Conservation (phyloP, 2,329 filamentous ascomycete genomes). For the Fusarium torreyae region DNA sequence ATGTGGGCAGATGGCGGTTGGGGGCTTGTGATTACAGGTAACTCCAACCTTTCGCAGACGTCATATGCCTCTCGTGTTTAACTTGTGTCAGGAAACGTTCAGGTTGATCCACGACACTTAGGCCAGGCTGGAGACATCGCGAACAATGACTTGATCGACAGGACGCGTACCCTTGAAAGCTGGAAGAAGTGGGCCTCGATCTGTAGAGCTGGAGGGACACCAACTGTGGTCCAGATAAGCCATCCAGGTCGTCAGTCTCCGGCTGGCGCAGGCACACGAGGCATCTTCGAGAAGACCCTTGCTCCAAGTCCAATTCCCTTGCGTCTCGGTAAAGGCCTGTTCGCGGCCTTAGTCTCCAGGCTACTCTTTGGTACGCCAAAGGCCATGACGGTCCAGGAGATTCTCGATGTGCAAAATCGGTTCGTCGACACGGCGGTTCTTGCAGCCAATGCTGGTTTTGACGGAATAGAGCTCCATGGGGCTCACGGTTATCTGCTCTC, state of each 20-base stretch:
- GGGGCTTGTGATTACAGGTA: conserved; percentile 7
- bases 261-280: not conserved
- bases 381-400: not conserved
- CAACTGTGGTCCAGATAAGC: conserved; percentile 2
- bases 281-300: not conserved
- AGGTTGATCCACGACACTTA: not conserved
- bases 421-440: conserved; percentile 3
- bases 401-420: not conserved
- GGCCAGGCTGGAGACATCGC: conserved; percentile 3
- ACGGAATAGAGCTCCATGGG: conserved; percentile 3
- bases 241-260: conserved; percentile 7
- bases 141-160: not conserved
- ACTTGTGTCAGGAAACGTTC: not conserved
- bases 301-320: not conserved
- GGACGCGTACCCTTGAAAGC: not conserved
- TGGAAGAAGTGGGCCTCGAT: conserved; percentile 2
- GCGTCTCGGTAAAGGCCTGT: not conserved
- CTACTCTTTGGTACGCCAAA: not conserved
- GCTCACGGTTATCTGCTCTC: conserved; percentile 4
- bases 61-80: not conserved
- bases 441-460: not conserved
- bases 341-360: not conserved
- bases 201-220: not conserved
- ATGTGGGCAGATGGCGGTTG: conserved; percentile 6
- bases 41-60: not conserved